phyloP scores from a whole-genome alignment of 305 asterid genomes.

The Plantago lanceolata region DNA sequence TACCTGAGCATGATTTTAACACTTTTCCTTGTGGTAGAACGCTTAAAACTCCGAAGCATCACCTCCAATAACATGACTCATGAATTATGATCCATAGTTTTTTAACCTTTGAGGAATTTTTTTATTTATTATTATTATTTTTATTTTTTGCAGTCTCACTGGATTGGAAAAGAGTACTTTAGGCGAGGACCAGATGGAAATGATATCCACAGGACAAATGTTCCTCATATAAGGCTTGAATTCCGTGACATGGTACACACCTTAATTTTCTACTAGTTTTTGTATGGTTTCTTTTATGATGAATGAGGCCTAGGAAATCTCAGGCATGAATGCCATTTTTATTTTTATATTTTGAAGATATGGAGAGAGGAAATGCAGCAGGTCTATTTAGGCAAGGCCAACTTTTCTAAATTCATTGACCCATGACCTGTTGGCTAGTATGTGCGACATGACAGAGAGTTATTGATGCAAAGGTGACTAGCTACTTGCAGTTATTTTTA shows the following conservation, averaged over 20 bases:
- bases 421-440: conserved; percentile 42
- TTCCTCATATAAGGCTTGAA: conserved; percentile 91
- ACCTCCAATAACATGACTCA: no score
- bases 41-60: no score
- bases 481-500: background rate
- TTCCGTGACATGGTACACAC: conserved; percentile 82
- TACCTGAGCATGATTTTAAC: no score
- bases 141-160: conserved; percentile 72
- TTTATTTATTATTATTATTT: conserved; percentile 13
- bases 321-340: conserved; percentile 3
- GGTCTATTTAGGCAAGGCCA: conserved; percentile 70
- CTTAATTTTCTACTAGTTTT: background rate
- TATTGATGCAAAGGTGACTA: conserved; percentile 22
- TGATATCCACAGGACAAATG: conserved; percentile 91
- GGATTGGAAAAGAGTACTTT: conserved; percentile 87
- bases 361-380: conserved; percentile 93
- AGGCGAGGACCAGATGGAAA: conserved; percentile 90
- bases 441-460: conserved; percentile 6
- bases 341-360: conserved; percentile 48
- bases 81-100: no score
- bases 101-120: background rate
- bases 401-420: conserved; percentile 47
- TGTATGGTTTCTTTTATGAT: conserved; percentile 8
- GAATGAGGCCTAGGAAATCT: conserved; percentile 6
- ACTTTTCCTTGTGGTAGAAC: no score